Percentiles rank a stretch among this genome's conserved stretches.
phyloP scores from a whole-genome alignment of 2,329 filamentous ascomycete species.

The Exophiala mesophila region DNA sequence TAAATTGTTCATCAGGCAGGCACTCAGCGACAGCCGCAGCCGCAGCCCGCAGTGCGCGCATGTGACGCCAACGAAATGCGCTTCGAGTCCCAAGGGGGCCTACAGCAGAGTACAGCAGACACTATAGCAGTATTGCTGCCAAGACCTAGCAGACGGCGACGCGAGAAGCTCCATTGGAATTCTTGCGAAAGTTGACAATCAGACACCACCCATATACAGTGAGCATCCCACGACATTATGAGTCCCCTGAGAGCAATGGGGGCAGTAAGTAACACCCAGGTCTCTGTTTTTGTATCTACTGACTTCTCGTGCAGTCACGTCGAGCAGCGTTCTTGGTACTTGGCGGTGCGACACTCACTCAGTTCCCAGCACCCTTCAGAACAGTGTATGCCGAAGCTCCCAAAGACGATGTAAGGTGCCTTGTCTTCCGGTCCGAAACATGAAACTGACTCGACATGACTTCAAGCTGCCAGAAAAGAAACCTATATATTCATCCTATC shows the following conservation, averaged over 20 bases:
- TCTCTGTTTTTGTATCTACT: background rate
- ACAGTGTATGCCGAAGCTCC: conserved; percentile 42
- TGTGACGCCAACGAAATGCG: background rate
- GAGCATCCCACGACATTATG: conserved; percentile 11
- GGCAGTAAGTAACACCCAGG: conserved; percentile 14
- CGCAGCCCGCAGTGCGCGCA: too few relatives aligned
- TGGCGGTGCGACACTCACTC: conserved; percentile 20
- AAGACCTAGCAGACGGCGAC: too few relatives aligned
- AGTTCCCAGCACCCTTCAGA: conserved; percentile 33
- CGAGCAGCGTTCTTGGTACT: conserved; percentile 19
- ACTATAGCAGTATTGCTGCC: too few relatives aligned
- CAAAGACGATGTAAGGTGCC: conserved; percentile 31
- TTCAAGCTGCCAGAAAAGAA: conserved; percentile 31
- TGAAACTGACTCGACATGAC: conserved; percentile 13
- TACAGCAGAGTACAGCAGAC: conserved; percentile 5
- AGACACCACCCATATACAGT: conserved; percentile 4
- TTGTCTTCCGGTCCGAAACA: background rate
- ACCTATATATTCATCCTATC: conserved; percentile 38
- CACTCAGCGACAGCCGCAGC: too few relatives aligned
- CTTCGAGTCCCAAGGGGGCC: background rate
- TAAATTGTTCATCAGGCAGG: too few relatives aligned
- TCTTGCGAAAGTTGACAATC: conserved; percentile 7
- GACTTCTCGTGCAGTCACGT: conserved; percentile 11
- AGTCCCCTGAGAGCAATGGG: conserved; percentile 17
- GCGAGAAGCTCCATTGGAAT: conserved; percentile 4